Base-by-base conservation (phyloP, 2,329 filamentous ascomycete genomes). In the Penicillium sp. region DNA sequence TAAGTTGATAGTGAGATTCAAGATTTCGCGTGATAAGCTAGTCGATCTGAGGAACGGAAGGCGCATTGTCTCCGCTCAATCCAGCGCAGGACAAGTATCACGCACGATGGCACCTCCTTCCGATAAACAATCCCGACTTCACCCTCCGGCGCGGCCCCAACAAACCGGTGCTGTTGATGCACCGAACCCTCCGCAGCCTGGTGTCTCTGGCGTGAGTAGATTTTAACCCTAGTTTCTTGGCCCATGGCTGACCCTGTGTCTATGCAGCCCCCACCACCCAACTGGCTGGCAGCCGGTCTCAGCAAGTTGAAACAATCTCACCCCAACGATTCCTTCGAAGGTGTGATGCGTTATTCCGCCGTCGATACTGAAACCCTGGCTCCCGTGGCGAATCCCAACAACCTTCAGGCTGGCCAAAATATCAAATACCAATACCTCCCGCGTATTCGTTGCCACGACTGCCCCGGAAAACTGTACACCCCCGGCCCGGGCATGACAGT, bases 391-490 rank as follows among this genome's bases (percentile, higher is more conserved):
- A 75, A 77, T 28, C 75, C 79, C 70, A 67, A 81, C 73, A 57
- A 73, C 68, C 42, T 78, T 80, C 16, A 76, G 82, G 9, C 87
- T 82, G 51, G 78, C 81, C 58, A 84, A 48, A 75, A 88, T 59
- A 79, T 90, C 58, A 89, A 88, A 67, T 90, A 88, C 64, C 89
- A 89, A 75, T 97, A 88, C 75, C 80, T 96, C 47, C 94, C 94
- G 9, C 83, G 94, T 48, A 97, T 99, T 61, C 84, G 90, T 56
- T 99, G 94, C 72, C 84, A 88, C 44, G 94, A 99, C 73, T 97
- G 94, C 71, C 90, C 91, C 0, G 91, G 90, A 30, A 97, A 97
- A 74, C 79, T 96, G 11, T 99, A 99, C 74, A 96, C 92, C 0
- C 90, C 92, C 0, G 90, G 91, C 0, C 91, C 92, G 0, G 90